Evolutionary conservation across 345 rosid genomes (phyloP).

Genomic region (Rubroshorea leprosula): DNA sequence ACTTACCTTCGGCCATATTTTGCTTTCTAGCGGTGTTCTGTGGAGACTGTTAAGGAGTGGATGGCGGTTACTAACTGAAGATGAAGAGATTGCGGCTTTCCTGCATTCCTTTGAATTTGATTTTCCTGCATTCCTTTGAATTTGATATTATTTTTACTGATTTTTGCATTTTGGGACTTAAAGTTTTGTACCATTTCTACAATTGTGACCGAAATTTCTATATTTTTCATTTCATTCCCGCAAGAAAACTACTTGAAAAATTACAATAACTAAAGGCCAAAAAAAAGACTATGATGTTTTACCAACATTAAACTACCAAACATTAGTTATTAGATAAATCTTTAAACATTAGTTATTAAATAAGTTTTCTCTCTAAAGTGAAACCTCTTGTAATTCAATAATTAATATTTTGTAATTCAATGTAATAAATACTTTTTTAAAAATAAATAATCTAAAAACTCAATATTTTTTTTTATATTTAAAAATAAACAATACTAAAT

Average conservation of each 20-base stretch:
- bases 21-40: background rate
- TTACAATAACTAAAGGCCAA: background rate
- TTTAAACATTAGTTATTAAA: no score
- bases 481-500: no score
- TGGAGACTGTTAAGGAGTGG: background rate
- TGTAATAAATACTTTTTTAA: no score
- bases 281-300: no score
- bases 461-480: no score
- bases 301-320: no score
- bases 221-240: background rate
- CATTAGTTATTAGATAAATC: no score
- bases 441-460: no score
- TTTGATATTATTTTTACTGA: background rate
- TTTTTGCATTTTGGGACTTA: background rate
- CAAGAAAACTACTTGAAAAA: background rate
- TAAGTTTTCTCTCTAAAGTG: no score
- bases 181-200: background rate
- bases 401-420: no score
- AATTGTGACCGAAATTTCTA: background rate
- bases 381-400: no score
- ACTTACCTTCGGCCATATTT: background rate
- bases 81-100: conserved; percentile 1
- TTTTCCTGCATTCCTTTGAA: background rate
- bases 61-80: background rate
- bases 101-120: background rate